Evolutionary conservation across 2,329 filamentous ascomycete genomes (phyloP), one percentile per base, ranked within the genome.

Genomic region (Pyrenochaeta sp.): DNA sequence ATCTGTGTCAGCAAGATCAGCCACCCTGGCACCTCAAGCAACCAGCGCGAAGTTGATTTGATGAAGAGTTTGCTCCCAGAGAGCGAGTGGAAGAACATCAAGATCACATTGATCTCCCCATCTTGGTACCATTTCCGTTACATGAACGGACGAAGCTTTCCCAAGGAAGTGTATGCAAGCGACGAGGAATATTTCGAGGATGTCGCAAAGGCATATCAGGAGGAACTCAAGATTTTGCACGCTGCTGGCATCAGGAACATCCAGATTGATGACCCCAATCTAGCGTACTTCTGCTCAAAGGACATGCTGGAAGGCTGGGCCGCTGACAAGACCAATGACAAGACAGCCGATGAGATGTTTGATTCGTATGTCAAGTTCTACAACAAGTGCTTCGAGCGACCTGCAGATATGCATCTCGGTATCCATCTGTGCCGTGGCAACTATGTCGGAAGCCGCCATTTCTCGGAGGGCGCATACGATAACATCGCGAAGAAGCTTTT

Each of bases 301-400:
- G 51, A 65, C 20, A 69, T 69, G 66, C 45, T 71, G 43, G 65
- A 65, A 14, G 68, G 68, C 29, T 71, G 68, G 68, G 57, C 81
- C 40, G 80, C 80, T 10, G 88, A 90, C 65, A 72, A 79, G 34
- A 79, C 84, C 58, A 90, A 91, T 65, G 81, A 81, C 39, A 82
- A 84, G 67, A 81, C 81, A 1, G 81, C 87, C 6, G 86, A 89
- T 34, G 83, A 86, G 55, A 83, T 90, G 30, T 81, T 92, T 15
- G 85, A 89, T 57, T 82, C 85, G 19, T 92, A 92, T 72, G 87
- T 92, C 67, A 77, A 80, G 49, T 82, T 89, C 54, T 91, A 91
- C 77, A 91, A 91, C 67, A 84, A 88, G 68, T 83, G 79, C 60
- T 78, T 89, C 62, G 74, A 68, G 58, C 74, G 83, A 0, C 86